Percentiles rank a stretch among this genome's conserved stretches.
These are phyloP conservation scores for Vigna trinervia DNA, from an alignment of 306 rosid species.

Conservation along the genomic window DNA sequence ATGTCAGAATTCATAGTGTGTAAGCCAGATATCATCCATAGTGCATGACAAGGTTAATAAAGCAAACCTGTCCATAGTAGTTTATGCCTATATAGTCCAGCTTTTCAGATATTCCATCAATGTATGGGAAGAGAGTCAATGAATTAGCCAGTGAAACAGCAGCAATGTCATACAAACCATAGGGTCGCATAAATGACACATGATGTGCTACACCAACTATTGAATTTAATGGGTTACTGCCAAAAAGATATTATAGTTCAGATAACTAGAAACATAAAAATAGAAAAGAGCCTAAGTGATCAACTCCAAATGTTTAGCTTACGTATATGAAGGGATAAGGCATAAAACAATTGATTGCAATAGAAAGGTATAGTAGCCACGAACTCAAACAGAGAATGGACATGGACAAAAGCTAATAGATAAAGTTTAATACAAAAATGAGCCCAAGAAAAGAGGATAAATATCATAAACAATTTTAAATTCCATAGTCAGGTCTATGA, in stretches of 20 bases:
- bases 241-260: constrained; percentile 39
- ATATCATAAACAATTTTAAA: constrained; percentile 27
- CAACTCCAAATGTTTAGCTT: constrained; percentile 34
- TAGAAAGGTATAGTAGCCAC: constrained; percentile 10
- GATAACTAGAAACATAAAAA: constrained; percentile 39
- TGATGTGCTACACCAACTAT: constrained; percentile 89
- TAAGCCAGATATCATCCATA: constrained; percentile 32
- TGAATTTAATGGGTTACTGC: constrained; percentile 62
- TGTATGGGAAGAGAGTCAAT: constrained; percentile 75
- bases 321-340: constrained; percentile 32
- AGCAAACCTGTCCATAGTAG: constrained; percentile 92
- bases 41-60: constrained; percentile 38
- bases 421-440: constrained; percentile 10
- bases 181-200: constrained; percentile 95
- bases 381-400: constrained; percentile 18
- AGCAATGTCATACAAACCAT: constrained; percentile 87
- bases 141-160: constrained; percentile 83
- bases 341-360: constrained; percentile 18
- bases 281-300: constrained; percentile 27
- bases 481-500: not conserved
- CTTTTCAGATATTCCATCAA: constrained; percentile 82
- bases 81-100: constrained; percentile 92
- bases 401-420: not conserved
- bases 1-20: constrained; percentile 32
- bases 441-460: constrained; percentile 21